Base-by-base conservation (phyloP, 495 filamentous ascomycete genomes). In the Lentithecium fluviatile region DNA sequence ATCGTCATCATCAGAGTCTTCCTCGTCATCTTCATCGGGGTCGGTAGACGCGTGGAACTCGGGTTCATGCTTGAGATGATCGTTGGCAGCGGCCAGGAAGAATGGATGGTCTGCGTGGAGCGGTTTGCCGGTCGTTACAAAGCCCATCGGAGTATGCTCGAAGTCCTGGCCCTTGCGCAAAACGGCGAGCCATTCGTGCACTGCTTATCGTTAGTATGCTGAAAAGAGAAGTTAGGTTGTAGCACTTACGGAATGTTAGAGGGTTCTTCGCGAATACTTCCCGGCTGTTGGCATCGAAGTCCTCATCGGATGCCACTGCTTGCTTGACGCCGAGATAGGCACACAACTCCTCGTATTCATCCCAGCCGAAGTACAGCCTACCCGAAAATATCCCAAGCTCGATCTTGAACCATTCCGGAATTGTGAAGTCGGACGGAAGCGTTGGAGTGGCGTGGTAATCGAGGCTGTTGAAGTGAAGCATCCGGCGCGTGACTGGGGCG, bases 351-450 rank as follows among this genome's bases (percentile, higher is more conserved):
- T 60, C 23, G 38, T 79, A 77, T 34, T 82, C 79, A 0, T 66
- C 47, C 25, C 68, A 78, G 2, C 77, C 69, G 55, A 84, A 79
- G 56, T 86, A 87, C 0, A 86, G 69, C 1, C 82, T 72, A 0
- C 82, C 83, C 5, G 78, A 71, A 25, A 85, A 74, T 15, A 87
- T 76, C 1, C 80, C 82, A 0, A 86, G 69, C 48, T 85, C 80
- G 45, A 83, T 70, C 4, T 51, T 65, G 11, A 84, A 66, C 79
- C 78, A 79, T 1, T 58, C 43, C 0, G 80, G 80, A 6, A 76
- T 64, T 17, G 21, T 55, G 63, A 73, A 76, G 0, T 32, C 37
- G 0, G 17, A 3, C 0, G 79, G 75, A 0, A 84, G 69, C 10
- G 43, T n/a, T 0, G 83, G 82, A 2, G 81, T 61, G 6, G 73